These are phyloP conservation scores for Pachyrhizus erosus DNA, from an alignment of 306 rosid species.

Conservation along the genomic window DNA sequence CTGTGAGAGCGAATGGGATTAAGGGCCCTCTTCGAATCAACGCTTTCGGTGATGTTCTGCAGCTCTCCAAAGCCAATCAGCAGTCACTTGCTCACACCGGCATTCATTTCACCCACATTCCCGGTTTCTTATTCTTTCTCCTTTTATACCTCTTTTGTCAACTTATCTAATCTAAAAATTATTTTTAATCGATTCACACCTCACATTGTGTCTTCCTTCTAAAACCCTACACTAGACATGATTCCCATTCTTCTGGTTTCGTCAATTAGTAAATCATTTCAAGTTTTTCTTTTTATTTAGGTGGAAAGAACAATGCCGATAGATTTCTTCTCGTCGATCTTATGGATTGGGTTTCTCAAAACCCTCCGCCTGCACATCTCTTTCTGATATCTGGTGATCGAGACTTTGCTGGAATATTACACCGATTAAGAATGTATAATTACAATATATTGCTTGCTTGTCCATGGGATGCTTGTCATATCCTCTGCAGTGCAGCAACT, in stretches of 20 bases:
- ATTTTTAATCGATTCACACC: too few relatives aligned
- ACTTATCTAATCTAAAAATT: too few relatives aligned
- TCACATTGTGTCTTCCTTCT: too few relatives aligned
- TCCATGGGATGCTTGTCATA: constrained; percentile 56
- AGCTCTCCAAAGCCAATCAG: constrained; percentile 63
- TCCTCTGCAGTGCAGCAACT: constrained; percentile 88
- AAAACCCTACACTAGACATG: too few relatives aligned
- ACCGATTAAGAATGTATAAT: constrained; percentile 84
- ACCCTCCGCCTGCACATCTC: constrained; percentile 98
- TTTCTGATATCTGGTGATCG: constrained; percentile 81
- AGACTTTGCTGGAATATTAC: constrained; percentile 76
- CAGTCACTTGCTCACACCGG: constrained; percentile 75
- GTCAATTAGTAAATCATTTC: too few relatives aligned
- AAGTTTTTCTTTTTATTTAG: too few relatives aligned
- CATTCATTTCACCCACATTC: constrained; percentile 65
- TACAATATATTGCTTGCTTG: constrained; percentile 86
- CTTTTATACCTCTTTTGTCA: not conserved
- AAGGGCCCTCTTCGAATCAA: constrained; percentile 73
- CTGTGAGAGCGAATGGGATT: constrained; percentile 70
- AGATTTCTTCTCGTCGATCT: constrained; percentile 83
- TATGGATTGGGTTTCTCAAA: constrained; percentile 88
- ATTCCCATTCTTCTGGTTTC: too few relatives aligned
- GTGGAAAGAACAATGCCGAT: constrained; percentile 86
- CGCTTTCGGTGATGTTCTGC: constrained; percentile 72
- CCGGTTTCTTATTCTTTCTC: constrained; percentile 27